These are phyloP conservation scores for Erodium moschatum DNA, from an alignment of 441 rosid genomes.

Conservation along the genomic window DNA sequence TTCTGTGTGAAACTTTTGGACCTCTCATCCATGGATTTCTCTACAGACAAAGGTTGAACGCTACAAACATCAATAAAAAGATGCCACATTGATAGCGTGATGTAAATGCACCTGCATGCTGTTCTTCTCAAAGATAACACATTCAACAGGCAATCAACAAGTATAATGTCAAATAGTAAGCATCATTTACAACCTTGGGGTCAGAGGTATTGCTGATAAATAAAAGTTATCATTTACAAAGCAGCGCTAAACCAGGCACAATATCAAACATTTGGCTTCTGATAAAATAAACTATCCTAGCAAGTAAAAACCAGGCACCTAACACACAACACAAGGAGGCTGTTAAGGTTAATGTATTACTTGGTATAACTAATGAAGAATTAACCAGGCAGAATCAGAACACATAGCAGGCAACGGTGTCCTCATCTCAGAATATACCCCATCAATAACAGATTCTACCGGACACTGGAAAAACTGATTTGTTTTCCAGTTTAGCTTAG, in stretches of 20 bases:
- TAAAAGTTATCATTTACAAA: not conserved
- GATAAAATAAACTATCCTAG: slow-evolving; percentile 4
- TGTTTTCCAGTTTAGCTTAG: not conserved
- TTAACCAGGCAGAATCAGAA: not conserved
- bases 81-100: not conserved
- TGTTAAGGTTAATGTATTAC: not conserved
- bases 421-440: not conserved
- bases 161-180: not conserved
- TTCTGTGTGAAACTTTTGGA: slow-evolving; percentile 57
- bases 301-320: not conserved
- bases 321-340: not conserved
- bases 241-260: not conserved
- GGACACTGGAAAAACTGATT: not conserved
- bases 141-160: not conserved
- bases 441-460: not conserved
- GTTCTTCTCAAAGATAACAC: not conserved
- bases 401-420: not conserved
- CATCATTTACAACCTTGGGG: not conserved
- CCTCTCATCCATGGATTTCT: slow-evolving; percentile 56
- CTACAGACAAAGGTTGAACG: slow-evolving; percentile 30
- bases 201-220: not conserved
- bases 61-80: slow-evolving; percentile 6
- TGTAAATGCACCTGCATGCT: not conserved
- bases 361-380: not conserved
- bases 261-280: not conserved